phyloP scores from a whole-genome alignment of 192 early-diverging fungal species.

The Blastocladiella britannica region DNA sequence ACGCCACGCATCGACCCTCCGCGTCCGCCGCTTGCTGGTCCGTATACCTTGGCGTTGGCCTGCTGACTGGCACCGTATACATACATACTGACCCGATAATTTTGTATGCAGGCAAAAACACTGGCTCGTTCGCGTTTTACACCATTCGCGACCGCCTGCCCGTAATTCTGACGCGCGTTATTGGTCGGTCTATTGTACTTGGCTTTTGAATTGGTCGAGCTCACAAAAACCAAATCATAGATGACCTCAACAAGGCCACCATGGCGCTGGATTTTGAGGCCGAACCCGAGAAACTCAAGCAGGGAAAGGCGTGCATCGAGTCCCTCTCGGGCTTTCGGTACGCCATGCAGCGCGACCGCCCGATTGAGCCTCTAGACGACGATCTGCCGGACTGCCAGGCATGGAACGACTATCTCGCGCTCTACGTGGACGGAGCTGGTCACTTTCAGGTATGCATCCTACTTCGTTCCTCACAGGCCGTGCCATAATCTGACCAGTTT shows the following conservation, averaged over 20 bases:
- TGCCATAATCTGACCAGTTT: too few relatives aligned
- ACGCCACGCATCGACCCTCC: neutral
- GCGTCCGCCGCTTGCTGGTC: neutral
- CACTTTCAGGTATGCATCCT: constrained; percentile 31
- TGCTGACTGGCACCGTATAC: neutral
- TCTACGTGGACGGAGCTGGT: constrained; percentile 27
- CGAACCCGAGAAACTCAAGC: constrained; percentile 18
- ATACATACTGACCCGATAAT: too few relatives aligned
- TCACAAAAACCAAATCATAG: too few relatives aligned
- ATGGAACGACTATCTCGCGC: constrained; percentile 43
- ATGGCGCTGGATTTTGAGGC: constrained; percentile 11
- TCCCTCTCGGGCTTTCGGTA: constrained; percentile 44
- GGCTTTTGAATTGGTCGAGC: too few relatives aligned
- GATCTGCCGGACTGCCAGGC: constrained; percentile 24
- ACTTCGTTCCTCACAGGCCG: too few relatives aligned
- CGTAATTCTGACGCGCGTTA: constrained; percentile 56
- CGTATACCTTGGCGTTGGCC: neutral
- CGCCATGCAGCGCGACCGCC: constrained; percentile 45
- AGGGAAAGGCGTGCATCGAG: constrained; percentile 47
- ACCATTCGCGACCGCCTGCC: constrained; percentile 59
- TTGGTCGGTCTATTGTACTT: constrained; percentile 12
- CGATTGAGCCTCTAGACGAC: constrained; percentile 19
- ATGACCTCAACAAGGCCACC: constrained; percentile 40
- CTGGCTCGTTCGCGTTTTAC: constrained; percentile 50
- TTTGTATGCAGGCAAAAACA: constrained; percentile 10